A percentile compares a stretch with the other conserved stretches of the same genome.
phyloP scores from a whole-genome alignment of 257 asterid genomes.

The Solanum raphanifolium region DNA sequence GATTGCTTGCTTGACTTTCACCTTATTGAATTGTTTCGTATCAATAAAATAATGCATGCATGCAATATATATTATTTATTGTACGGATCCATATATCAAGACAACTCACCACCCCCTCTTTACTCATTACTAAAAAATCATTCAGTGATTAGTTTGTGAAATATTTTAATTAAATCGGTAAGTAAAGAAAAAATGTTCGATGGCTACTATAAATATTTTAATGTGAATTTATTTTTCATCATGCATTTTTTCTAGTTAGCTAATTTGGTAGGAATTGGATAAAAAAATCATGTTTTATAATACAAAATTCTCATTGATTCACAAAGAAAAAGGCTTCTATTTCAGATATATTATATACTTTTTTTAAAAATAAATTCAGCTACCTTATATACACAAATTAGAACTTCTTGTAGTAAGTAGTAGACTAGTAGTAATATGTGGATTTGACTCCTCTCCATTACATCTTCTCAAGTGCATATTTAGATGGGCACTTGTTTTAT shows the following conservation, averaged over 20 bases:
- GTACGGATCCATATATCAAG: not conserved
- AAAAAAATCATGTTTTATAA: too few species aligned
- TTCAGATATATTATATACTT: too few species aligned
- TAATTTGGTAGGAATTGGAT: too few species aligned
- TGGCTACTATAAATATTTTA: too few species aligned
- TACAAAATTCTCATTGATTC: not conserved
- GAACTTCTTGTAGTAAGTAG: not conserved
- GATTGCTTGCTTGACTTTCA: not conserved
- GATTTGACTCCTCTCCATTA: not conserved
- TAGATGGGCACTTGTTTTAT: not conserved
- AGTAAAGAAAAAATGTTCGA: too few species aligned
- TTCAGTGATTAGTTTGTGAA: too few species aligned
- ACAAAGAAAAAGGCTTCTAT: not conserved
- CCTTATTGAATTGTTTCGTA: not conserved
- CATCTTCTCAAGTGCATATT: too few species aligned
- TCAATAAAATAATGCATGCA: not conserved
- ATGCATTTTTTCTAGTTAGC: too few species aligned
- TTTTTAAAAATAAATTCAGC: too few species aligned
- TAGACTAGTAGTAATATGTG: too few species aligned
- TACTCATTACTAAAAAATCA: not conserved
- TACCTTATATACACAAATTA: not conserved
- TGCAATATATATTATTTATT: not conserved
- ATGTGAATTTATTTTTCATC: too few species aligned
- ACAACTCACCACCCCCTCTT: not conserved
- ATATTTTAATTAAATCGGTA: too few species aligned